Base-by-base conservation (phyloP, 495 filamentous ascomycete species). In the Annulohypoxylon stygium region DNA sequence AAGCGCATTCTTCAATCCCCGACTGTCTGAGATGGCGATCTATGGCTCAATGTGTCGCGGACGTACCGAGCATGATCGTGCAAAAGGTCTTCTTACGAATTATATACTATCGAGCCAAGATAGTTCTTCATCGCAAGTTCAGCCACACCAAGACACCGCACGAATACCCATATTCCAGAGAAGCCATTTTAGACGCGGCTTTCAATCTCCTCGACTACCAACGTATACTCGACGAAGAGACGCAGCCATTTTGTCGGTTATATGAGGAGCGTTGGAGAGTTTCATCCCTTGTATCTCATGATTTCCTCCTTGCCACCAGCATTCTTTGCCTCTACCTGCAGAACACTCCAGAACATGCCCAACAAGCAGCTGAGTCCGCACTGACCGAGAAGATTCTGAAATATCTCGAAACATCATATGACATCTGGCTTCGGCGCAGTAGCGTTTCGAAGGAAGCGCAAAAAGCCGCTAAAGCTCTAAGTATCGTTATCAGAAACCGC, bases 241-340 rank as follows among this genome's bases (percentile, higher is more conserved):
- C 43, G 16, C 43, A 47, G 7, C 43, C 43, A 20, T 47, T 47
- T 47, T 47, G 43, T 20, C 43, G 43, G 43, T 47, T 47, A 47
- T 47, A 47, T 9, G 43, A 47, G 12, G 43, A 47, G 16, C 43
- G 43, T 47, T 47, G 43, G 43, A 47, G 43, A n/a, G 43, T 47
- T 47, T 47, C 43, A 9, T 47, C 43, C 1, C n/a, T 47, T 6
- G 43, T 47, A 5, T 18, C 43, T 20, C 43, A 47, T 4, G 43
- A 47, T 9, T 47, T 47, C 16, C 43, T 47, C 43, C 43, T 47
- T 20, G 43, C 43, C n/a, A 47, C 12, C n/a, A 47, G 43, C 5
- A 47, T 47, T 7, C 43, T 47, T 20, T 47, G 43, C 8, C 43
- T 47, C 1, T 47, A 47, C n/a, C 43, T 47, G 0, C n/a, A 47